Conservation (phyloP, 306 rosid genomes). For the Geum urbanum region DNA sequence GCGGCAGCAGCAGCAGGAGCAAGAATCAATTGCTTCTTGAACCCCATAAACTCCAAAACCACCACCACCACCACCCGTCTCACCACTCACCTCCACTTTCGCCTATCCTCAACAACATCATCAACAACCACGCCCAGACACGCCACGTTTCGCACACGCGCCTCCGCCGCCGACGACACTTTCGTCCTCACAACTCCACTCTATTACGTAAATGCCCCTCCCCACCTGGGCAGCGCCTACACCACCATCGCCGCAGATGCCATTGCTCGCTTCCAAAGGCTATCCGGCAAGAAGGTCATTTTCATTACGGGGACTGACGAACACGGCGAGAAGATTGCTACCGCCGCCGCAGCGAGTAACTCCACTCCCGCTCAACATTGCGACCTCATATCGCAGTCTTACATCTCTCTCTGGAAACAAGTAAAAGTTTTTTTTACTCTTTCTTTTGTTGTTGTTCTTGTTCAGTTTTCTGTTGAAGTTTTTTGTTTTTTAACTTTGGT, state of each 20-base stretch:
- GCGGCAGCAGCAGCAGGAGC: conserved; percentile 37
- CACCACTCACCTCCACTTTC: conserved; percentile 40
- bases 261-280: conserved; percentile 91
- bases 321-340: conserved; percentile 94
- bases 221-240: conserved; percentile 98
- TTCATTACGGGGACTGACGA: conserved; percentile 93
- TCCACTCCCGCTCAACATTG: conserved; percentile 76
- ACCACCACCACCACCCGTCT: conserved; percentile 30
- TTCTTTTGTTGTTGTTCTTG: conserved; percentile 8
- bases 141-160: conserved; percentile 37
- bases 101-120: conserved; percentile 7
- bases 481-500: not conserved
- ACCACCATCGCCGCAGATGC: conserved; percentile 96
- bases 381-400: conserved; percentile 66
- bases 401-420: conserved; percentile 75
- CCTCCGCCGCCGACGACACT: conserved; percentile 34
- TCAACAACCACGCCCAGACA: no score
- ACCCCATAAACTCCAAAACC: conserved; percentile 46
- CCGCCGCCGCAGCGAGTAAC: conserved; percentile 72
- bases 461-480: conserved; percentile 4
- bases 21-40: conserved; percentile 54
- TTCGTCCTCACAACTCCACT: conserved; percentile 89
- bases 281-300: conserved; percentile 69
- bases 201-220: conserved; percentile 97
- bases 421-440: conserved; percentile 26